Conservation (phyloP, 192 early-diverging fungal genomes). For the Coemansia pectinata region DNA sequence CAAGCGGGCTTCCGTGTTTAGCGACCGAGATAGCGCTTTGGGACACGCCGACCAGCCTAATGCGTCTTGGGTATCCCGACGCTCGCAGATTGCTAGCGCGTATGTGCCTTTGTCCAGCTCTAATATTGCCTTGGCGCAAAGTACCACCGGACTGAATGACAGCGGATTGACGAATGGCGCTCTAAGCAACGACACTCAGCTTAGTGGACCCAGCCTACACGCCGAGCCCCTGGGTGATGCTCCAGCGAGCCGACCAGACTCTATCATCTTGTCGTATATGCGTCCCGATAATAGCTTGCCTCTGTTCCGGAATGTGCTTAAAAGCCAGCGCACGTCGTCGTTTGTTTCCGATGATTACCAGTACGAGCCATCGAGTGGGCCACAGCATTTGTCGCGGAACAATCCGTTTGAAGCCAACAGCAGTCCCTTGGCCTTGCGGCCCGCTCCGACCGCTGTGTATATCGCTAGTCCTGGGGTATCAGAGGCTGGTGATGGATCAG, state of each 20-base stretch:
- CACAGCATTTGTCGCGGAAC: background rate
- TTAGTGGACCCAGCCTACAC: constrained; percentile 44
- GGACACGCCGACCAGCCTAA: background rate
- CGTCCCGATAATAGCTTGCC: constrained; percentile 37
- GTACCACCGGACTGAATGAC: background rate
- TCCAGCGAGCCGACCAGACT: constrained; percentile 19
- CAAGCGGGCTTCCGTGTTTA: background rate
- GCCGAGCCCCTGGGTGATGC: constrained; percentile 26
- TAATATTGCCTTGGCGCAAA: constrained; percentile 17
- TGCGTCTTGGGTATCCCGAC: background rate
- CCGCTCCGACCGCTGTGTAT: constrained; percentile 16
- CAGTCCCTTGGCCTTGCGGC: background rate
- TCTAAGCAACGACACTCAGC: constrained; percentile 21
- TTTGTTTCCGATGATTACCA: constrained; percentile 48
- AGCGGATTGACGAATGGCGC: constrained; percentile 15
- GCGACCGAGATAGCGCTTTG: background rate
- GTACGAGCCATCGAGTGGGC: constrained; percentile 30
- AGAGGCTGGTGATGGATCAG: background rate
- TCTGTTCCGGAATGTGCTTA: constrained; percentile 14
- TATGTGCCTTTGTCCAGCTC: constrained; percentile 47
- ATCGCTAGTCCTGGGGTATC: constrained; percentile 17
- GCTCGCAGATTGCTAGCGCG: constrained; percentile 15
- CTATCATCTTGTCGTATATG: constrained; percentile 39
- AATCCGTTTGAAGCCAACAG: constrained; percentile 19
- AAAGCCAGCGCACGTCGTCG: constrained; percentile 24